phyloP scores from a whole-genome alignment of 1,139 yeast species.

The Diutina ranongensis region DNA sequence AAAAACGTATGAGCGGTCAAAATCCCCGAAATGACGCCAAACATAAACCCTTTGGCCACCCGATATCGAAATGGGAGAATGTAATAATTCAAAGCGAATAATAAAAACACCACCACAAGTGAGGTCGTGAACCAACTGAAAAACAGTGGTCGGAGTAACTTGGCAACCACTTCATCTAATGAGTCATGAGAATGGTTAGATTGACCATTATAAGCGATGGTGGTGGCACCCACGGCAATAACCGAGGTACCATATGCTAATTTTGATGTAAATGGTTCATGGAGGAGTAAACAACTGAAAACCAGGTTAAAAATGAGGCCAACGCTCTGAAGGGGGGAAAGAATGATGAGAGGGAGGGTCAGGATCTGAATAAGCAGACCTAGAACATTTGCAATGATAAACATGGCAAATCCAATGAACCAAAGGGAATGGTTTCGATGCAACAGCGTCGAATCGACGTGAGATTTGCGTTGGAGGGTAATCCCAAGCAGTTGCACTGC shows the following conservation, averaged over 20 bases:
- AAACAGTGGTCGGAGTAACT: constrained; percentile 19
- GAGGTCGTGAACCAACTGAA: constrained; percentile 30
- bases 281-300: constrained; percentile 57
- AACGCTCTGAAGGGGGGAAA: constrained; percentile 78
- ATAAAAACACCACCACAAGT: constrained; percentile 17
- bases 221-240: constrained; percentile 64
- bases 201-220: constrained; percentile 67
- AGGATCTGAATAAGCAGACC: constrained; percentile 81
- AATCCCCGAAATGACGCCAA: constrained; percentile 66
- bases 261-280: constrained; percentile 52
- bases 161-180: constrained; percentile 18
- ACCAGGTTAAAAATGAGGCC: constrained; percentile 77
- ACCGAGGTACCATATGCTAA: constrained; percentile 56
- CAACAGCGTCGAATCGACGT: constrained; percentile 24
- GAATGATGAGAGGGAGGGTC: constrained; percentile 67
- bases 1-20: constrained; percentile 78
- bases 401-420: constrained; percentile 63
- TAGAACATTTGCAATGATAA: constrained; percentile 61
- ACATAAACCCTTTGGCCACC: constrained; percentile 38
- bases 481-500: constrained; percentile 78
- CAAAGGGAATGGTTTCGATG: constrained; percentile 52
- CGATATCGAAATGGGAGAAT: not conserved
- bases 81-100: not conserved
- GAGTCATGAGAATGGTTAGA: constrained; percentile 13
- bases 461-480: constrained; percentile 76